Conservation (phyloP, 306 rosid species). For the Prunus mongolica region DNA sequence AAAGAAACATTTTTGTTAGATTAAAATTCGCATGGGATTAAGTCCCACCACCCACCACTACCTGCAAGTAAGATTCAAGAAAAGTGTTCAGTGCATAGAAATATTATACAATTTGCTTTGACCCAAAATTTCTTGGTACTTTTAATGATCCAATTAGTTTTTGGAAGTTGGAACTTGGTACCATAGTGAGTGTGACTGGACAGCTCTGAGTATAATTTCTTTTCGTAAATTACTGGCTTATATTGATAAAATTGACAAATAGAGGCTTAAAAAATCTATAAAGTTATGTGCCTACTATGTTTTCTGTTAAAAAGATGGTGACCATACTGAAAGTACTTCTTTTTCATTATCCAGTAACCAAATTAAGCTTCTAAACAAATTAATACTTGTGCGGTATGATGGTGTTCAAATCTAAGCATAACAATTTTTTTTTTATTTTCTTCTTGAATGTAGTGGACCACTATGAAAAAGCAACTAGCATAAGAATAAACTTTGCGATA, state of each 20-base stretch:
- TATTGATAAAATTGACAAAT: neutral
- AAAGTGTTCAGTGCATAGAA: constrained; percentile 1
- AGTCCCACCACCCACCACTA: constrained; percentile 19
- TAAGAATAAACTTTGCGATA: neutral
- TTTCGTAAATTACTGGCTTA: constrained; percentile 6
- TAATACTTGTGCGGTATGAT: neutral
- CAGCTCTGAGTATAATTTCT: neutral
- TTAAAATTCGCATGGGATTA: neutral
- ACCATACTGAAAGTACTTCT: neutral
- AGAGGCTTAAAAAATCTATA: neutral
- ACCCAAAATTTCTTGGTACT: neutral
- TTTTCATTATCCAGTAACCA: constrained; percentile 11
- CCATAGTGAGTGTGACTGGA: constrained; percentile 1
- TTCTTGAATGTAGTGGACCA: constrained; percentile 27
- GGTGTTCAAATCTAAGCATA: constrained; percentile 1
- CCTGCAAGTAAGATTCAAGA: constrained; percentile 14
- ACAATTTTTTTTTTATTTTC: neutral
- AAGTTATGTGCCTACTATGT: neutral
- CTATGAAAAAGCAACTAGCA: constrained; percentile 23
- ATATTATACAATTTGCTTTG: neutral
- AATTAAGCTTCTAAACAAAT: neutral
- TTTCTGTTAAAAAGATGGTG: constrained; percentile 12
- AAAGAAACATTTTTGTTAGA: neutral
- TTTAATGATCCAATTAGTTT: neutral
- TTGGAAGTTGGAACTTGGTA: neutral